Evolutionary conservation across 1,284 basidiomycete genomes (phyloP).

Genomic region (Ganoderma meredithae): DNA sequence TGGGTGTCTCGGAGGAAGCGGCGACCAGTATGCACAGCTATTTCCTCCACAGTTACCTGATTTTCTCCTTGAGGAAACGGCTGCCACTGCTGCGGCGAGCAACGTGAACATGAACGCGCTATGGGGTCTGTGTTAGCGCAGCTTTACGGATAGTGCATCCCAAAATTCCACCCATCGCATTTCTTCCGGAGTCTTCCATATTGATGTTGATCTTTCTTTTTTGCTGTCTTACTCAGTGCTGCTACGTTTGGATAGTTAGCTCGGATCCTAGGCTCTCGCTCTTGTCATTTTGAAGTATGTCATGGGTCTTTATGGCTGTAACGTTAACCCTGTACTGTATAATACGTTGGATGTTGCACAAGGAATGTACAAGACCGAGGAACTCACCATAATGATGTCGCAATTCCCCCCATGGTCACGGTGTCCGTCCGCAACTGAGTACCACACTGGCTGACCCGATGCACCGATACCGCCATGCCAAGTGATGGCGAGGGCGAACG

Average conservation of each 20-base stretch:
- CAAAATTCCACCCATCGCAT: not conserved
- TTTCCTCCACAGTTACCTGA: not conserved
- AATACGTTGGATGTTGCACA: not conserved
- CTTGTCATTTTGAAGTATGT: not conserved
- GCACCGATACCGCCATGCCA: too few relatives aligned
- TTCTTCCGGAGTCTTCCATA: not conserved
- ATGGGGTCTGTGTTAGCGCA: not conserved
- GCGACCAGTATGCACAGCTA: not conserved
- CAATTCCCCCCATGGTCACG: too few relatives aligned
- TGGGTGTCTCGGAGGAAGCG: not conserved
- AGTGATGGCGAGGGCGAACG: too few relatives aligned
- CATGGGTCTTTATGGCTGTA: not conserved
- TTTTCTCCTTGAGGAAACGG: not conserved
- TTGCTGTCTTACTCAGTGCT: not conserved
- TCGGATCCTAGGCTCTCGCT: not conserved
- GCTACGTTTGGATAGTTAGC: not conserved
- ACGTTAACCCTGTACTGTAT: not conserved
- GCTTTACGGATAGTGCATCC: not conserved
- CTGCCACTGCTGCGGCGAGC: not conserved
- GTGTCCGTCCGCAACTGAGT: too few relatives aligned
- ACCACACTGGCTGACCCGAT: too few relatives aligned
- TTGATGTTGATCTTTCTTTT: not conserved
- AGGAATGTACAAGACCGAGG: too few relatives aligned
- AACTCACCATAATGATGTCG: too few relatives aligned
- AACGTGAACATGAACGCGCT: not conserved